These are phyloP conservation scores for Hawksworthiomyces lignivorus DNA, from an alignment of 2,329 filamentous ascomycete genomes.

Conservation along the genomic window DNA sequence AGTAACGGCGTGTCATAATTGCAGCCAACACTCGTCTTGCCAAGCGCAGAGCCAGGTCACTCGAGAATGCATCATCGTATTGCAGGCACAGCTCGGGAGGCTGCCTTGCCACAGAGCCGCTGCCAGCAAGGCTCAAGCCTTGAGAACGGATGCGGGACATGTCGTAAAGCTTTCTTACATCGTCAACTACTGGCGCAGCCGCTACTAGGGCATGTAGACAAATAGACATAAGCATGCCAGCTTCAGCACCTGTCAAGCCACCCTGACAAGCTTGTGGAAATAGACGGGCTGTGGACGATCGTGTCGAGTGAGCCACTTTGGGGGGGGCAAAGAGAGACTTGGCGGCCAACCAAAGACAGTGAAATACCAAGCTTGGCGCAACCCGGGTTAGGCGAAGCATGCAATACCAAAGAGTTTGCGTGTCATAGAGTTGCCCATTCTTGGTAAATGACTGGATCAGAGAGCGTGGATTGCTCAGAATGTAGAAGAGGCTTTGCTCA, in stretches of 20 bases:
- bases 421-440: slow-evolving; percentile 47
- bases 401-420: slow-evolving; percentile 55
- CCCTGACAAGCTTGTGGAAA: slow-evolving; percentile 26
- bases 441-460: slow-evolving; percentile 50
- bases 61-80: slow-evolving; percentile 56
- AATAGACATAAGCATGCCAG: slow-evolving; percentile 48
- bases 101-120: slow-evolving; percentile 38
- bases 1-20: slow-evolving; percentile 44
- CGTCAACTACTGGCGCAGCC: slow-evolving; percentile 42
- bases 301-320: slow-evolving; percentile 32
- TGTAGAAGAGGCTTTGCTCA: slow-evolving; percentile 57
- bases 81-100: slow-evolving; percentile 45
- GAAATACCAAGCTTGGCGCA: slow-evolving; percentile 51
- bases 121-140: slow-evolving; percentile 41
- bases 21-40: slow-evolving; percentile 52
- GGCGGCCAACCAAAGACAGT: slow-evolving; percentile 57
- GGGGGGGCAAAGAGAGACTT: slow-evolving; percentile 52
- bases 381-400: slow-evolving; percentile 52
- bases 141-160: slow-evolving; percentile 54
- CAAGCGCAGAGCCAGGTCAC: slow-evolving; percentile 51
- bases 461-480: slow-evolving; percentile 50
- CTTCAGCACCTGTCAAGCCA: slow-evolving; percentile 39
- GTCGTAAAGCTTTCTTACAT: slow-evolving; percentile 43
- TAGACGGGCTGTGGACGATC: slow-evolving; percentile 29
- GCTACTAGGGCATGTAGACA: slow-evolving; percentile 57